These are phyloP conservation scores for Podaxis sp. DNA, from an alignment of 768 basidiomycete species.

Conservation along the genomic window DNA sequence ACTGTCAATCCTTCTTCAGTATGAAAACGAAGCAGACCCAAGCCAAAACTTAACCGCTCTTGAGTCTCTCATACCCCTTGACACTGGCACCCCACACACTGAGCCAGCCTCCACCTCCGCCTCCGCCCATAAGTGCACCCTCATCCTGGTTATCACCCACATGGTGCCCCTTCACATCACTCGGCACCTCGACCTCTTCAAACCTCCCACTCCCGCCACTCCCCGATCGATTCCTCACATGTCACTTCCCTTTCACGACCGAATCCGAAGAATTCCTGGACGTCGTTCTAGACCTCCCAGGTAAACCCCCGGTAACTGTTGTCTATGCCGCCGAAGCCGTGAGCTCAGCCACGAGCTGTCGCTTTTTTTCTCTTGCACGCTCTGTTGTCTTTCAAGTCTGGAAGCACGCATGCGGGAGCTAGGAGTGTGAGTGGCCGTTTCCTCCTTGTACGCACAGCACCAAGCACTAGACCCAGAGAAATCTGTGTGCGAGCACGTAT, in stretches of 20 bases:
- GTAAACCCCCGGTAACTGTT: not conserved
- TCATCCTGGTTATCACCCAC: slow-evolving; percentile 39
- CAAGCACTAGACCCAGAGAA: too few relatives aligned
- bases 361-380: slow-evolving; percentile 43
- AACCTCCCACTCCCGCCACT: slow-evolving; percentile 50
- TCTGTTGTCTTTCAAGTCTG: slow-evolving; percentile 20
- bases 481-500: slow-evolving; percentile 63
- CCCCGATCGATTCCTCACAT: slow-evolving; percentile 27
- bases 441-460: too few relatives aligned
- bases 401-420: slow-evolving; percentile 21
- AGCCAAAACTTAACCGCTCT: slow-evolving; percentile 35
- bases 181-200: slow-evolving; percentile 72
- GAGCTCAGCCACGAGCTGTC: slow-evolving; percentile 17
- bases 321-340: too few relatives aligned
- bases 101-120: slow-evolving; percentile 50
- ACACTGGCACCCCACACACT: slow-evolving; percentile 38
- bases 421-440: too few relatives aligned
- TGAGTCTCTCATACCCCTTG: slow-evolving; percentile 48
- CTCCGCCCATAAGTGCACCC: slow-evolving; percentile 36
- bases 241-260: slow-evolving; percentile 27
- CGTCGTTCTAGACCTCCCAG: not conserved
- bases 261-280: slow-evolving; percentile 42
- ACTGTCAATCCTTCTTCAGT: too few relatives aligned
- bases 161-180: slow-evolving; percentile 56
- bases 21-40: too few relatives aligned